These are phyloP conservation scores for Funneliformis geosporum DNA, from an alignment of 192 early-diverging fungal species.

Conservation along the genomic window DNA sequence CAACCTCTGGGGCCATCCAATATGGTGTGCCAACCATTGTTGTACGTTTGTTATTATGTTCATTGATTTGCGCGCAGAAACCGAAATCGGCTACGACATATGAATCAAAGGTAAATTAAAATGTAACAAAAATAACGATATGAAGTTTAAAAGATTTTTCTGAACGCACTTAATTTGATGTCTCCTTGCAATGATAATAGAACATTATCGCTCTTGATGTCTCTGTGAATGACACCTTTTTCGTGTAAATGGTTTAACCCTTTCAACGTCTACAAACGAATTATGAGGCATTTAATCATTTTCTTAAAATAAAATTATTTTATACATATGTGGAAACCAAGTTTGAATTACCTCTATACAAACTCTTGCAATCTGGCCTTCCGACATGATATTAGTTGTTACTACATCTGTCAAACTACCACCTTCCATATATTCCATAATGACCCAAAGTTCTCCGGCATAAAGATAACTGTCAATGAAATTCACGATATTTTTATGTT, in stretches of 20 bases:
- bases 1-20: slow-evolving; percentile 99
- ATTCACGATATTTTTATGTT: slow-evolving; percentile 85
- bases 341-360: slow-evolving; percentile 58
- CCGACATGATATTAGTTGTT: slow-evolving; percentile 73
- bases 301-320: neutral
- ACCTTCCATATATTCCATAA: slow-evolving; percentile 94
- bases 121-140: neutral
- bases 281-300: slow-evolving; percentile 17
- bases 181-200: slow-evolving; percentile 65
- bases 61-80: slow-evolving; percentile 79
- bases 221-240: slow-evolving; percentile 77
- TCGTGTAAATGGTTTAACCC: slow-evolving; percentile 75
- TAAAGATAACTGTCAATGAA: slow-evolving; percentile 79
- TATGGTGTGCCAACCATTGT: slow-evolving; percentile 89
- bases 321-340: slow-evolving; percentile 3
- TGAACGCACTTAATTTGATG: slow-evolving; percentile 67
- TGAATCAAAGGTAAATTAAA: neutral
- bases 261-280: slow-evolving; percentile 57
- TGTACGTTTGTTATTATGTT: slow-evolving; percentile 64
- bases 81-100: slow-evolving; percentile 76
- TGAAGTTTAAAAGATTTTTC: slow-evolving; percentile 20
- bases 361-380: slow-evolving; percentile 81
- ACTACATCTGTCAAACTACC: slow-evolving; percentile 85
- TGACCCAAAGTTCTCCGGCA: slow-evolving; percentile 82
- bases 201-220: slow-evolving; percentile 88